Evolutionary conservation across 345 rosid species (phyloP).

Genomic region (Passiflora organensis): DNA sequence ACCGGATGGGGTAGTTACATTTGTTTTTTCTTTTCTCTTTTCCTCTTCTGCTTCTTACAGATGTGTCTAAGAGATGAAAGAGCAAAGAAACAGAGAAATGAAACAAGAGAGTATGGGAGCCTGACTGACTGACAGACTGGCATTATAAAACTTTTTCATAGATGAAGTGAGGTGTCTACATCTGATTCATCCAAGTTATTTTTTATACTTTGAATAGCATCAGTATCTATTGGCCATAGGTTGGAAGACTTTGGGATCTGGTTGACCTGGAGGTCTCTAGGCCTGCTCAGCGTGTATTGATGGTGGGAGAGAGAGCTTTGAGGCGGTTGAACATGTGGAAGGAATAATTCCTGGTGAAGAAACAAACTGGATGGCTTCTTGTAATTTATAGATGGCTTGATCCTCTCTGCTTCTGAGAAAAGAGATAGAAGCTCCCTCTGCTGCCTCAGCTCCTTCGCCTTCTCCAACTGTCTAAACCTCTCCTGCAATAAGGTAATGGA

Average conservation of each 20-base stretch:
- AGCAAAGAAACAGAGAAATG: slow-evolving; percentile 17
- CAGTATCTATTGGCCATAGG: slow-evolving; percentile 17
- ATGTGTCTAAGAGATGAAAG: slow-evolving; percentile 16
- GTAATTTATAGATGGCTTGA: slow-evolving; percentile 13
- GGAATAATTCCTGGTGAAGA: slow-evolving; percentile 20
- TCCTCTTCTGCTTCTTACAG: slow-evolving; percentile 13
- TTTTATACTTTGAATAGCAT: slow-evolving; percentile 12
- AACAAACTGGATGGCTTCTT: slow-evolving; percentile 14
- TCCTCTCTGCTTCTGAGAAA: slow-evolving; percentile 19
- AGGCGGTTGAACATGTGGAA: slow-evolving; percentile 17
- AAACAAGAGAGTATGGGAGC: slow-evolving; percentile 13
- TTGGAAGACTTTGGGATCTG: slow-evolving; percentile 21
- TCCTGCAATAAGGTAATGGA: slow-evolving; percentile 64
- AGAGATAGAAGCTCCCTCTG: slow-evolving; percentile 32
- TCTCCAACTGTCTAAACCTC: slow-evolving; percentile 57
- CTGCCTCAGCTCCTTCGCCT: slow-evolving; percentile 52
- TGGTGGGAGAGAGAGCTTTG: slow-evolving; percentile 13
- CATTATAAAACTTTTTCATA: slow-evolving; percentile 31
- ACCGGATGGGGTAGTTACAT: slow-evolving; percentile 24
- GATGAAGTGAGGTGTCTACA: slow-evolving; percentile 45
- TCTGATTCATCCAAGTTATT: slow-evolving; percentile 26
- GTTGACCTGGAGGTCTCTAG: slow-evolving; percentile 13
- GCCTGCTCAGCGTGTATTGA: slow-evolving; percentile 15
- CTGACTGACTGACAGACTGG: no score
- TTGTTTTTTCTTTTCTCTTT: slow-evolving; percentile 6